Base-by-base conservation (phyloP, 2,329 filamentous ascomycete genomes). In the Raffaelea albimanens region DNA sequence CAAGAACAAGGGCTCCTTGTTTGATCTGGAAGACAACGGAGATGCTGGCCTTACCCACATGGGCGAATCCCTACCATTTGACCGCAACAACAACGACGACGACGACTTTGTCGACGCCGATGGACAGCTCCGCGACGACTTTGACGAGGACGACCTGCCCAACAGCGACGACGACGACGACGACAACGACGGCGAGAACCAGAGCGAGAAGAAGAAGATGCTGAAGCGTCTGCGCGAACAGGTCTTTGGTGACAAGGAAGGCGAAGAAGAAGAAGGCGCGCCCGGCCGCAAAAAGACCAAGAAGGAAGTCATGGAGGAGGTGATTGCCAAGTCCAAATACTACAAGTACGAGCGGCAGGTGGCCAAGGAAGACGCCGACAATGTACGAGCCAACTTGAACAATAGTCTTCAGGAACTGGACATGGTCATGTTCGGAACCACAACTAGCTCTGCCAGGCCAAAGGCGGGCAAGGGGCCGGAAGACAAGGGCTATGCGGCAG, bases 241-340 rank as follows among this genome's bases (percentile, higher is more conserved):
- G 29, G 56, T 70, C 22, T 62, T 62, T 23, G 59, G 14, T 13
- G 41, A 71, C 5, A 69, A 66, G n/a, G 73, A 70, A 3, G 70
- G 67, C 18, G 73, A 70, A 3, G 69, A 67, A 3, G 71, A 70
- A 5, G 72, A 73, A 33, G 72, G 72, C 19, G 69, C 82, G 53
- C 89, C 88, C 0, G 85, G 91, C 57, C 78, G 84, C 50, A 96
- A 95, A 65, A 98, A 96, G 70, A 83, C 83, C 3, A 97, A 96
- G 67, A 86, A 93, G 46, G 93, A 98, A 65, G 87, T 98, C 44
- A 96, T 97, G 87, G 85, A 95, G 59, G 94, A 98, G 65, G 76
- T 98, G 52, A 96, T 98, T 55, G 87, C 90, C 51, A 98, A 98
- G 67, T 97, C 91, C 1, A 98, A 98, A 62, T 74, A 87, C 52